Conservation (phyloP, 2,329 filamentous ascomycete species). For the Teratosphaeria gauchensis region DNA sequence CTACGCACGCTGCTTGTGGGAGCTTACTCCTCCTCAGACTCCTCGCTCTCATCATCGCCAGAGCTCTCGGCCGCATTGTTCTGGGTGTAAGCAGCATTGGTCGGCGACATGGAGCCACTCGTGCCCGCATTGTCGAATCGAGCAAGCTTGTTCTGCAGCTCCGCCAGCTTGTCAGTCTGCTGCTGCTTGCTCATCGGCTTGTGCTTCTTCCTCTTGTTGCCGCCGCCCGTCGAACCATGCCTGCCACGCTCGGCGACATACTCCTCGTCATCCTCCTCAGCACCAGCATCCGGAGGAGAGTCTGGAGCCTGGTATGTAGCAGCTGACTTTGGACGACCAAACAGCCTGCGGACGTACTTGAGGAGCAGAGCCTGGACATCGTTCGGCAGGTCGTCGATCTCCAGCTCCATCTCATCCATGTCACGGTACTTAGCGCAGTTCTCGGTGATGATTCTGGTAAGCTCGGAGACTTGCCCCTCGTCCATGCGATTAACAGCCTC, state of each 20-base stretch:
- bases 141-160: constrained; percentile 50
- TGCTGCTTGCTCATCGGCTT: constrained; percentile 67
- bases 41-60: constrained; percentile 26
- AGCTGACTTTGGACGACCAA: constrained; percentile 18
- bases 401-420: constrained; percentile 55
- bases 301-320: constrained; percentile 6
- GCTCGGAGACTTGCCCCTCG: constrained; percentile 64
- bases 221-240: constrained; percentile 21
- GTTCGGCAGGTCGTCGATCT: constrained; percentile 50
- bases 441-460: constrained; percentile 81
- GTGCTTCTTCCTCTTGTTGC: constrained; percentile 58
- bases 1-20: neutral
- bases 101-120: constrained; percentile 15
- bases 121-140: constrained; percentile 17
- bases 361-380: constrained; percentile 47
- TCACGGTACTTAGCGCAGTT: constrained; percentile 61
- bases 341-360: constrained; percentile 42
- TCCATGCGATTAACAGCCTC: constrained; percentile 49
- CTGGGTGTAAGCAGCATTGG: neutral
- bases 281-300: constrained; percentile 25
- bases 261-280: constrained; percentile 37
- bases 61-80: constrained; percentile 12
- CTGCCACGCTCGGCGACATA: constrained; percentile 34
- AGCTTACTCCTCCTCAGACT: constrained; percentile 26
- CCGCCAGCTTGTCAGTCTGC: constrained; percentile 57